Conservation (phyloP, 805 yeast genomes). For the Saturnispora galanensis region DNA sequence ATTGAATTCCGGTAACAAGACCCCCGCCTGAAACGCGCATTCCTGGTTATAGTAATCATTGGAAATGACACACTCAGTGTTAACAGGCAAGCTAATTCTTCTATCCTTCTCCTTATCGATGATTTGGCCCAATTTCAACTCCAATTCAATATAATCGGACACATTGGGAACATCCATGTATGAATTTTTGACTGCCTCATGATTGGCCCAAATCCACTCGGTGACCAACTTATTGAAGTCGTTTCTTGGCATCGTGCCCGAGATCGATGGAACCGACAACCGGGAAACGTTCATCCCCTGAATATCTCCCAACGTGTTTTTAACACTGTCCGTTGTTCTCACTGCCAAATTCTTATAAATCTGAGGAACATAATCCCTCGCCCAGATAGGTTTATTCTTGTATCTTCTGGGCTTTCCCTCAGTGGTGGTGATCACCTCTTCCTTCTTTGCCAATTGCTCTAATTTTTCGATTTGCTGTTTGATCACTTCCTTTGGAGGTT, state of each 20-base stretch:
- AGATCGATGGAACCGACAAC: constrained; percentile 38
- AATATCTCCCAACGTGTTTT: constrained; percentile 6
- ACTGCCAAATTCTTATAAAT: constrained; percentile 11
- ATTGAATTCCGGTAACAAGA: constrained; percentile 52
- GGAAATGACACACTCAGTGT: constrained; percentile 52
- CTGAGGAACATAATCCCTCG: constrained; percentile 56
- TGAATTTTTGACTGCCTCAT: constrained; percentile 52
- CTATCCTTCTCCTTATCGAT: constrained; percentile 54
- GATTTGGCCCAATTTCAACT: constrained; percentile 63
- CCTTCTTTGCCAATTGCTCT: constrained; percentile 24
- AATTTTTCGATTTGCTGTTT: constrained; percentile 21
- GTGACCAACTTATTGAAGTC: constrained; percentile 74
- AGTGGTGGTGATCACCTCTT: constrained; percentile 8
- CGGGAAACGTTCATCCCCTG: constrained; percentile 15
- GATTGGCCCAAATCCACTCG: constrained; percentile 82
- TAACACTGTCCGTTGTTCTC: constrained; percentile 2
- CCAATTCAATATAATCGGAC: constrained; percentile 55
- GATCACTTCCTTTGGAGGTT: constrained; percentile 8
- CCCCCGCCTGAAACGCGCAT: constrained; percentile 53
- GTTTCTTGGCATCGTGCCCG: constrained; percentile 70
- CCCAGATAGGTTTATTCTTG: constrained; percentile 70
- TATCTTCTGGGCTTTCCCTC: constrained; percentile 50
- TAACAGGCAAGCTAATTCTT: constrained; percentile 54
- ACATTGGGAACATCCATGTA: constrained; percentile 26
- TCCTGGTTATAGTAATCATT: constrained; percentile 42